Evolutionary conservation across 352 stramenopile species (phyloP).

Genomic region (Peronospora destructor): DNA sequence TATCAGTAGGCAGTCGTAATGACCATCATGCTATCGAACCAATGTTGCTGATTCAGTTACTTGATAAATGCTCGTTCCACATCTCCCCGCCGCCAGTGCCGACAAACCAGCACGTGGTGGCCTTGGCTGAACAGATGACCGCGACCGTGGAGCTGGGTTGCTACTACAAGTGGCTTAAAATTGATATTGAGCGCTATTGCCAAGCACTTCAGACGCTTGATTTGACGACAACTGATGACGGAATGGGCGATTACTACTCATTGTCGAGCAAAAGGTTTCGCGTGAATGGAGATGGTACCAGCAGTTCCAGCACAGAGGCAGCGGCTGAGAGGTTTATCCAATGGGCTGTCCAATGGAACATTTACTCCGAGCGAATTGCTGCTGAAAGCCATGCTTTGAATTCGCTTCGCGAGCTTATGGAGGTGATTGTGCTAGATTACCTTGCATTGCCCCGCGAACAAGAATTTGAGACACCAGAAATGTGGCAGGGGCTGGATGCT

Average conservation of each 20-base stretch:
- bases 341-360: slow-evolving; percentile 81
- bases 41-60: slow-evolving; percentile 62
- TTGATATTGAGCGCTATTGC: slow-evolving; percentile 72
- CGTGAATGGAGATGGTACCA: slow-evolving; percentile 34
- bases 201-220: slow-evolving; percentile 53
- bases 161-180: slow-evolving; percentile 78
- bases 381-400: slow-evolving; percentile 75
- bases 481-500: slow-evolving; percentile 60
- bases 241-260: slow-evolving; percentile 38
- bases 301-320: slow-evolving; percentile 27
- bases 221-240: slow-evolving; percentile 34
- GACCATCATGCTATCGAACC: slow-evolving; percentile 33
- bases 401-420: slow-evolving; percentile 65
- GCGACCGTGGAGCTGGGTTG: slow-evolving; percentile 41
- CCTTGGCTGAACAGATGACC: slow-evolving; percentile 60
- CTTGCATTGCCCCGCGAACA: slow-evolving; percentile 41
- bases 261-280: slow-evolving; percentile 48
- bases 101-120: slow-evolving; percentile 61
- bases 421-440: slow-evolving; percentile 77
- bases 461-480: slow-evolving; percentile 27
- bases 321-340: slow-evolving; percentile 49
- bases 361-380: slow-evolving; percentile 76
- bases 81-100: slow-evolving; percentile 53
- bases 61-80: slow-evolving; percentile 61
- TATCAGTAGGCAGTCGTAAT: slow-evolving; percentile 11